Conservation (phyloP, 2,329 filamentous ascomycete species). For the Fusarium pseudoanthophilum region DNA sequence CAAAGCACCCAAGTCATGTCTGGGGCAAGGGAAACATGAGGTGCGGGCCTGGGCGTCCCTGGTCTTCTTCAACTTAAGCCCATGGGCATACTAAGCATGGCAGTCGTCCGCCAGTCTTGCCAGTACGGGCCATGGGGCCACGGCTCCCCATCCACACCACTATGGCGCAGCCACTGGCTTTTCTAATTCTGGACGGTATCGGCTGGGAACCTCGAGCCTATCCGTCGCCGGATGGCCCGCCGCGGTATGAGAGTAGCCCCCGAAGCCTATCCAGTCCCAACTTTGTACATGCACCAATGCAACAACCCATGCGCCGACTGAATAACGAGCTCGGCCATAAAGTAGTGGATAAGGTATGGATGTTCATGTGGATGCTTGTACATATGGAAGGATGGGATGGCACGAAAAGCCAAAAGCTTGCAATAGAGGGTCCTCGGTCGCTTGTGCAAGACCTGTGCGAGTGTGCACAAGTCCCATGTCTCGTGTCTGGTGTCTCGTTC, state of each 20-base stretch:
- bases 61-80: slow-evolving; percentile 27
- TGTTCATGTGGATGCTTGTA: slow-evolving; percentile 26
- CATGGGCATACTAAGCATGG: slow-evolving; percentile 15
- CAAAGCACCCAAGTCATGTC: slow-evolving; percentile 39
- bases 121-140: slow-evolving; percentile 32
- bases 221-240: slow-evolving; percentile 45
- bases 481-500: slow-evolving; percentile 17
- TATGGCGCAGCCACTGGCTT: slow-evolving; percentile 49
- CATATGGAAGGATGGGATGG: slow-evolving; percentile 18
- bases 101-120: slow-evolving; percentile 28
- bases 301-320: slow-evolving; percentile 45
- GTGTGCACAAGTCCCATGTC: slow-evolving; percentile 35
- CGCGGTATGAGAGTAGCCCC: slow-evolving; percentile 44
- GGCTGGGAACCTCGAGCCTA: slow-evolving; percentile 34
- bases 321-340: slow-evolving; percentile 46
- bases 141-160: slow-evolving; percentile 43
- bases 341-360: slow-evolving; percentile 41
- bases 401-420: slow-evolving; percentile 23
- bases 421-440: slow-evolving; percentile 27
- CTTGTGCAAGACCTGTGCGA: slow-evolving; percentile 37
- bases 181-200: slow-evolving; percentile 51
- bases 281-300: slow-evolving; percentile 21
- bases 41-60: slow-evolving; percentile 37
- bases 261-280: slow-evolving; percentile 37
- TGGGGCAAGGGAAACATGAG: slow-evolving; percentile 48